Evolutionary conservation across 2,329 filamentous ascomycete species (phyloP).

Genomic region (Emydomyces testavorans): DNA sequence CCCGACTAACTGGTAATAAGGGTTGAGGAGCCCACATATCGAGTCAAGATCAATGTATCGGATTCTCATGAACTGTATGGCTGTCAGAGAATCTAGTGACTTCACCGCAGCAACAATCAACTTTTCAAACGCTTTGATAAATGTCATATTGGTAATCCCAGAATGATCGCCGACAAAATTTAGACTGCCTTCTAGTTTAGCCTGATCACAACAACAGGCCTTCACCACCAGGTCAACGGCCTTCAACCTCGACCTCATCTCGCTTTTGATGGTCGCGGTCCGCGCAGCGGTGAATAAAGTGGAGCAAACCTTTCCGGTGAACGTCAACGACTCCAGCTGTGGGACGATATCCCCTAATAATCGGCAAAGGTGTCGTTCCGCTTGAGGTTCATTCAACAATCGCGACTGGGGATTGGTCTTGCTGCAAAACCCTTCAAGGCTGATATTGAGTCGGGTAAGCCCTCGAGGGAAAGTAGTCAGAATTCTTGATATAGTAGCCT

Average conservation of each 20-base stretch:
- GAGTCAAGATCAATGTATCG: conserved; percentile 67
- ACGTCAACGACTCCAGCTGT: conserved; percentile 55
- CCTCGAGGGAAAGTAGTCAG: conserved; percentile 47
- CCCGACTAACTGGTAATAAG: conserved; percentile 55
- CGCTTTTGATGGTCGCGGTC: conserved; percentile 40
- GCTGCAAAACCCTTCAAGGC: conserved; percentile 58
- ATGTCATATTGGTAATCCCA: conserved; percentile 59
- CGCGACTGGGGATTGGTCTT: conserved; percentile 51
- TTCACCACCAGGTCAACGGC: conserved; percentile 62
- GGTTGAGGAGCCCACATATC: conserved; percentile 57
- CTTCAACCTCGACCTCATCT: conserved; percentile 40
- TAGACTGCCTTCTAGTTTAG: conserved; percentile 20
- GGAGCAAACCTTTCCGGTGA: conserved; percentile 60
- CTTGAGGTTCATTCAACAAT: conserved; percentile 35
- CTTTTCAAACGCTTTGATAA: conserved; percentile 59
- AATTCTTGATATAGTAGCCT: conserved; percentile 56
- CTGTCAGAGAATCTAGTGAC: conserved; percentile 47
- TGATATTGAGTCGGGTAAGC: conserved; percentile 54
- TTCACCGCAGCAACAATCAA: conserved; percentile 54
- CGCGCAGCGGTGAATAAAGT: conserved; percentile 53
- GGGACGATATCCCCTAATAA: conserved; percentile 51
- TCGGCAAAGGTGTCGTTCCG: conserved; percentile 53
- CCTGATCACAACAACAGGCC: conserved; percentile 52
- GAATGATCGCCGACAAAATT: conserved; percentile 50
- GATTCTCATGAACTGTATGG: conserved; percentile 55